Base-by-base conservation (phyloP, 768 basidiomycete genomes). In the Suillus plorans region DNA sequence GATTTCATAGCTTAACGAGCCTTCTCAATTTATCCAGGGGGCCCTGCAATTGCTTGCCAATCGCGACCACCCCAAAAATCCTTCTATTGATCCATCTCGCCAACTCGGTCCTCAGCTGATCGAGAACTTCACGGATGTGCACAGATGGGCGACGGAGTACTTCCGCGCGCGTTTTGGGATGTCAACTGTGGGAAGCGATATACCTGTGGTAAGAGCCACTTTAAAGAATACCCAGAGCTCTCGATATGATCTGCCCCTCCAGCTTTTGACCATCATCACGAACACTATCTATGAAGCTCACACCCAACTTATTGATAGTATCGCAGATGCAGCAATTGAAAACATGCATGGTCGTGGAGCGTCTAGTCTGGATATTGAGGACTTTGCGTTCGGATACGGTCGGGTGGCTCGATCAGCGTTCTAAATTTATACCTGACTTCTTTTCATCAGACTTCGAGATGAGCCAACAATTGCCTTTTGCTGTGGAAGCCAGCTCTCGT, bases 341-440 rank as follows among this genome's bases (percentile, higher is more conserved):
- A 62, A 72, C 25, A 75, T 77, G 74, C 66, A 22, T n/a, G 1
- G 47, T 49, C 63, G 65, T 22, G 67, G 69, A 47, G 68, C 74
- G 14, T 53, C 44, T 9, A 64, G 12, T 10, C 66, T 75, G 6
- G 41, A n/a, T 9, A 9, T 77, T 0, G 67, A 68, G 22, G 72
- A 75, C 67, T 75, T 75, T 36, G 61, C 74, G 13, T 72, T 75
- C 31, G 74, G 74, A 45, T 75, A 72, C 22, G 74, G 74, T 77
- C 12, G 18, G 72, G 20, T 31, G 14, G 28, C 25, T 68, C 6
- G 39, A 28, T 62, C 39, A 20, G 18, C 2, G 41, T 44, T 34
- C 42, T 28, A 50, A 62, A 37, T 41, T 9, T 34, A 20, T 5
- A 53, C 20, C 62, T 58, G 31, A 57, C 14, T 14, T 20, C 37